Base-by-base conservation (phyloP, 495 filamentous ascomycete genomes). In the Lophiotrema nucula region DNA sequence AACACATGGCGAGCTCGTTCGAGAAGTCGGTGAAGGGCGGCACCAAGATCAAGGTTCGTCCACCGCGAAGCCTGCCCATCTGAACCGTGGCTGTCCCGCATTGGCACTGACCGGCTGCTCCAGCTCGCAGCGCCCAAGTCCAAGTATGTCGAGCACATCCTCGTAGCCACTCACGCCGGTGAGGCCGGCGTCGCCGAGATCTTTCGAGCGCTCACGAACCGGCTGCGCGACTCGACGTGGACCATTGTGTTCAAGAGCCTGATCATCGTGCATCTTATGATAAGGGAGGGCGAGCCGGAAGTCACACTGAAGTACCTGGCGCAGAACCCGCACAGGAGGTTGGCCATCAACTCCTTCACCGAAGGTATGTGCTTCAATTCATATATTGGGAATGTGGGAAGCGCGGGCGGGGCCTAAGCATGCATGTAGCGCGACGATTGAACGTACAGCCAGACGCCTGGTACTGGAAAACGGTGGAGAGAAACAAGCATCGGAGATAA, bases 111-210 rank as follows among this genome's bases (percentile, higher is more conserved):
- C 43, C 39, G 27, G 54, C 23, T 27, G 38, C 31, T 55, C 69
- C 68, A 96, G 88, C 88, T 91, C 73, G 93, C 95, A 48, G 88
- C 93, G 56, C 93, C 93, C 21, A 99, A 99, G 77, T 92, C 95
- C 45, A 99, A 99, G 77, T 98, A 99, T 77, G 92, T 99, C 75
- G 95, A 99, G 71, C 90, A 96, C 68, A 96, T 99, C 69, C 81
- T 99, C 18, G 81, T 95, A 64, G 95, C 93, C 58, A 99, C 93
- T 27, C 90, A 97, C 73, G 83, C 90, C 3, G 93, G 93, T 59
- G 93, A 99, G 70, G 88, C 90, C 15, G 93, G 95, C 54, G 90
- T 99, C 44, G 95, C 87, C 39, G 93, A 99, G 73, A 88, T 99
- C 42, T 97, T 99, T 68, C 83, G 95, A 41, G 88, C 91, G 25